Conservation (phyloP, 1,284 basidiomycete genomes). For the Ganoderma leucocontextum region DNA sequence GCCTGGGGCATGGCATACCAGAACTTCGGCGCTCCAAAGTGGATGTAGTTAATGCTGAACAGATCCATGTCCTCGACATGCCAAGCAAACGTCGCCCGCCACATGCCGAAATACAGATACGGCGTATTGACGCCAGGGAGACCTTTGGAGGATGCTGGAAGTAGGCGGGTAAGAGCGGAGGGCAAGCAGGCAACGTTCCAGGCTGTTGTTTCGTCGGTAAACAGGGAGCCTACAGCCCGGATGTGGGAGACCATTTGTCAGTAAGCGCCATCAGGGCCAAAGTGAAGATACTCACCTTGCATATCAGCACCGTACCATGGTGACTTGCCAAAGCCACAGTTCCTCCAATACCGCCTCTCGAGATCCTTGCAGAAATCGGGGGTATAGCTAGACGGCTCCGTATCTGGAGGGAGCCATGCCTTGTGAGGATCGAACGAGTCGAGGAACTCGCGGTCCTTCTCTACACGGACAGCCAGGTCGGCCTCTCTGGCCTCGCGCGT, state of each 20-base stretch:
- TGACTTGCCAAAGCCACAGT: constrained; percentile 86
- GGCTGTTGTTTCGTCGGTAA: constrained; percentile 78
- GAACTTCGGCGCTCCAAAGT: constrained; percentile 96
- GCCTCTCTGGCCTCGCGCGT: constrained; percentile 63
- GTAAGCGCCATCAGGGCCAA: background rate
- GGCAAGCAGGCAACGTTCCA: constrained; percentile 97
- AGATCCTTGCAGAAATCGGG: constrained; percentile 87
- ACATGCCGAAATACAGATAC: constrained; percentile 99
- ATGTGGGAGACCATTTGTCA: constrained; percentile 8
- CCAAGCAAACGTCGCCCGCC: constrained; percentile 99
- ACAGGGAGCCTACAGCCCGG: constrained; percentile 74
- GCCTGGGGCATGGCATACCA: constrained; percentile 98
- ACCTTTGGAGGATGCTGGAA: constrained; percentile 70
- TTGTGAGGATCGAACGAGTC: constrained; percentile 72
- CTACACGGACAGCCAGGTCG: constrained; percentile 57
- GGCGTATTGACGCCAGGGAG: constrained; percentile 97
- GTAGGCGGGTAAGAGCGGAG: constrained; percentile 86
- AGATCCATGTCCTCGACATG: constrained; percentile 99
- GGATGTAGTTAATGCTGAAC: constrained; percentile 99
- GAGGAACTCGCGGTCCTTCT: constrained; percentile 71
- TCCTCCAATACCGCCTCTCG: constrained; percentile 93
- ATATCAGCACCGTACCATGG: constrained; percentile 98
- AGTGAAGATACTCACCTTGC: constrained; percentile 61
- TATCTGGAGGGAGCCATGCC: constrained; percentile 83
- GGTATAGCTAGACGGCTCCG: constrained; percentile 79